These are phyloP conservation scores for Clonostachys byssicola DNA, from an alignment of 2,329 filamentous ascomycete genomes.

Conservation along the genomic window DNA sequence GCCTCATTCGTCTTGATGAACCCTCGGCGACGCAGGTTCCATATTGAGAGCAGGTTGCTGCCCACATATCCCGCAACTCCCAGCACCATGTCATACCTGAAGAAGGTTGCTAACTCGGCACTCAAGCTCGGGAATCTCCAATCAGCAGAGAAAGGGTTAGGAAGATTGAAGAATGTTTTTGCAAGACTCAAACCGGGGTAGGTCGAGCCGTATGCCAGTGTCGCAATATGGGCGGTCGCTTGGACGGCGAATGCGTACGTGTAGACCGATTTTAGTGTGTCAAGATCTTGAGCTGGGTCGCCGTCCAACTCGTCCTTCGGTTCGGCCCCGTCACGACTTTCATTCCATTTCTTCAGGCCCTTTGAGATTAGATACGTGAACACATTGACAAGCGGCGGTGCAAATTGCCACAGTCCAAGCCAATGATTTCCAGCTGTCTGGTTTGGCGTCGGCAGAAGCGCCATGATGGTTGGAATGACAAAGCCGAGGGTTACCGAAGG, in stretches of 20 bases:
- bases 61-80: not conserved
- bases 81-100: not conserved
- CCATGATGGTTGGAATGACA: not conserved
- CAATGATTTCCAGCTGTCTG: not conserved
- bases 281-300: not conserved
- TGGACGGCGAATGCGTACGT: not conserved
- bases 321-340: not conserved
- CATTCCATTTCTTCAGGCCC: not conserved
- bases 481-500: not conserved
- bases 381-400: not conserved
- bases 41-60: not conserved
- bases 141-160: not conserved
- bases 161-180: not conserved
- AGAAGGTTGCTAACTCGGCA: not conserved
- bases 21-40: not conserved
- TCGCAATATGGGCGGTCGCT: not conserved
- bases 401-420: not conserved
- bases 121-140: not conserved
- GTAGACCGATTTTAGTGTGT: not conserved
- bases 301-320: not conserved
- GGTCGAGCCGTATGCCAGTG: not conserved
- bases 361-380: not conserved
- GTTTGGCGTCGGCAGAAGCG: not conserved
- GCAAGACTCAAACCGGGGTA: not conserved
- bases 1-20: not conserved